Evolutionary conservation across 257 asterid species (phyloP), one percentile per base, ranked within the genome.

Genomic region (Scutellaria baicalensis): DNA sequence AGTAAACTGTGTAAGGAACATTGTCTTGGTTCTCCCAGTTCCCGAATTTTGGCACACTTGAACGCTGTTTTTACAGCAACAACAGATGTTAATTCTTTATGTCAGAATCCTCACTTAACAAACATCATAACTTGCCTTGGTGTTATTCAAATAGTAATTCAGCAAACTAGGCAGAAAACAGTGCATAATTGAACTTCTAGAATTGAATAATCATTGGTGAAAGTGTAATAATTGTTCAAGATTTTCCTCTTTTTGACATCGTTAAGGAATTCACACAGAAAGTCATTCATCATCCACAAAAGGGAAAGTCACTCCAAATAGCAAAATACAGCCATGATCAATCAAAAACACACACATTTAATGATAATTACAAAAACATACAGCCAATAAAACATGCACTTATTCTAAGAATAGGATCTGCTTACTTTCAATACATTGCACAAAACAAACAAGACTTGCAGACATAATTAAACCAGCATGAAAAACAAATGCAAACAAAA

Each of bases 1-100:
- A 91, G 84, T 70, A 84, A n/a, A 85, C 76, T 0, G 96, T 86
- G 88, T 86, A 88, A 21, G 97, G 97, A 11, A 89, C 90, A 57
- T 70, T 59, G 5, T 78, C 81, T 18, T 84, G 84, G 8, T 58
- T 73, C 23, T 85, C 91, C 97, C 96, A 90, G 66, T 85, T 79
- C 13, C 86, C 89, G 2, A 85, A 83, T 35, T 81, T 77, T 9
- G 88, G 91, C 48, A 85, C 89, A 54, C 59, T 77, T 40, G 87
- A 33, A 27, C 86, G 78, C 82, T 84, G 82, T 21, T 35, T 73
- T 69, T 4, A 56, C 51, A 21, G 57, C 68, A 43, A 40, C 1
- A 13, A 73, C 51, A 12, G 14, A 35, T 23, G 45, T 66, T 35
- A 51, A 13, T 64, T 6, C 13, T 67, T 27, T 13, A 8, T 60